These are phyloP conservation scores for Peronospora farinosa DNA, from an alignment of 352 stramenopile genomes.

Conservation along the genomic window DNA sequence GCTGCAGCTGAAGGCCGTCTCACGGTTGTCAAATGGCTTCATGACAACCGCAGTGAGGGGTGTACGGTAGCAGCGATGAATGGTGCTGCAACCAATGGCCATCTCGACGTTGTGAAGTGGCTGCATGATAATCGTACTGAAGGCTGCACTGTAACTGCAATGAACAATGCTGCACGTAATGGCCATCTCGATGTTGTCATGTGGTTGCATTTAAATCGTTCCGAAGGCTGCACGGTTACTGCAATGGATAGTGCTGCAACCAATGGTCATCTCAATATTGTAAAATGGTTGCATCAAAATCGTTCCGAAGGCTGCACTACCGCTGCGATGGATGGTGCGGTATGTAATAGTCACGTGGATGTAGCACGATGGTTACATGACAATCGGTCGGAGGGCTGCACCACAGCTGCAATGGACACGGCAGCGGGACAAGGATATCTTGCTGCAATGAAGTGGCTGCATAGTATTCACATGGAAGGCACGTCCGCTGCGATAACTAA, in stretches of 20 bases:
- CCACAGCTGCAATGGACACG: constrained; percentile 17
- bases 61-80: constrained; percentile 15
- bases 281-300: constrained; percentile 17
- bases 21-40: constrained; percentile 8
- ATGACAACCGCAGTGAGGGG: constrained; percentile 11
- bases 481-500: constrained; percentile 13
- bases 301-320: constrained; percentile 12
- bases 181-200: neutral
- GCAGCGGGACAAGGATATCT: constrained; percentile 4
- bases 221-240: constrained; percentile 10
- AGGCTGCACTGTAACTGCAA: constrained; percentile 4
- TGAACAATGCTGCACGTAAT: constrained; percentile 13
- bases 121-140: too few species aligned
- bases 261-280: constrained; percentile 3
- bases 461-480: constrained; percentile 10
- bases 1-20: constrained; percentile 1
- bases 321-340: constrained; percentile 14
- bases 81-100: neutral
- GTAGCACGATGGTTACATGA: constrained; percentile 9
- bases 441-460: constrained; percentile 15
- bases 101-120: constrained; percentile 4
- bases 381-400: constrained; percentile 16
- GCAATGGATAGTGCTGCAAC: constrained; percentile 18
- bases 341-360: constrained; percentile 6
- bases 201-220: constrained; percentile 13